Base-by-base conservation (phyloP, 2,329 filamentous ascomycete genomes). In the Colletotrichum godetiae region DNA sequence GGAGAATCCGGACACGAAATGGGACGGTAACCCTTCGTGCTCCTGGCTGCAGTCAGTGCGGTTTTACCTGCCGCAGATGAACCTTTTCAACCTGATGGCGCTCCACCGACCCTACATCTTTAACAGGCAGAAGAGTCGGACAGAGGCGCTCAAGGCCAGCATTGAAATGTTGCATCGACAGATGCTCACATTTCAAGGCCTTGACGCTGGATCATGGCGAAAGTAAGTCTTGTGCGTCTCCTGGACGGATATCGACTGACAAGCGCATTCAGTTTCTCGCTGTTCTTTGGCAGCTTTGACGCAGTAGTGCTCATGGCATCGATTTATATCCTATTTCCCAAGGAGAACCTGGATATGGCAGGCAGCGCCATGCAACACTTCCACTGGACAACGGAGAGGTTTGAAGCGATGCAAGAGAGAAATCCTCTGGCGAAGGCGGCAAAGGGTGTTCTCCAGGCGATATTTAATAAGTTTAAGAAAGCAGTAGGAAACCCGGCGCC, bases 221-320 rank as follows among this genome's bases (percentile, higher is more conserved):
- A 83, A 84, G 78, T 82, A 75, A 75, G 81, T 77, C 42, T 64
- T 19, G 27, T 11, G 22, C 35, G 19, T 27, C 12, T 8, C 55
- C 19, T 19, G 24, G 4, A n/a, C 27, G 68, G 62, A 24, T 19
- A 27, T 11, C 15, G n/a, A 37, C 35, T 59, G 15, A 59, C 60
- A 55, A 19, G 7, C n/a, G 29, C 24, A 11, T 57, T 24, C 13
- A 86, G 83, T 29, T 89, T 89, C 75, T 84, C 86, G 19, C 82
- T 92, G 4, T 91, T 92, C 78, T 91, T 91, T 65, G 89, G 89
- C 65, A 91, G 89, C 7, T 92, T 92, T 72, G 90, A 92, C 76
- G 90, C 90, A 15, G 87, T 91, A 24, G 88, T 92, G 19, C 83
- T 92, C 68, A 84, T 91, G 66, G 88, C 90, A 0, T 87, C 89